Evolutionary conservation across 2,329 filamentous ascomycete genomes (phyloP), one percentile per base, ranked within the genome.

Genomic region (Claviceps sp.): DNA sequence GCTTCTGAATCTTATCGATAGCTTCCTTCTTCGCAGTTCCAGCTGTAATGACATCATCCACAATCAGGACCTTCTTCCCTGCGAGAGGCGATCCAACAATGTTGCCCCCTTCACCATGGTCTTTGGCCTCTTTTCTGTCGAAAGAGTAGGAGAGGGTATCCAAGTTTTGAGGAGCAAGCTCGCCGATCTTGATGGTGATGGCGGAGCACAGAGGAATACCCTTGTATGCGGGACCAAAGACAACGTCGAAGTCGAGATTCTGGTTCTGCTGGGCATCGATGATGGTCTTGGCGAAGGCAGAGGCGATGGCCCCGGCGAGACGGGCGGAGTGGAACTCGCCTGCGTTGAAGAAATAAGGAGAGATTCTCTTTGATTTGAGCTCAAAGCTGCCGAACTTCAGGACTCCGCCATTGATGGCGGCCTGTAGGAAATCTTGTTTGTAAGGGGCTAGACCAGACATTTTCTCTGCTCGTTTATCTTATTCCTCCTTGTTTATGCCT

Each of bases 311-410:
- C 56, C 78, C 79, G 57, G 94, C 81, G 34, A 95, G 79, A 56
- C 83, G 77, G 22, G 85, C 85, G 50, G 83, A 84, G 75, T 93
- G 88, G 71, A 97, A 94, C 62, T 87, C 81, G 55, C 90, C 89
- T 47, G 90, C 89, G 70, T 95, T 96, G 82, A 97, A 95, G 76
- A 97, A 97, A 78, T 97, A 97, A 43, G 93, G 93, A 13, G 89
- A 95, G 61, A 76, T 76, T 63, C 91, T 87, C 70, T 88, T 87
- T 51, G 90, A 96, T 73, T 98, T 98, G 65, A 98, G 81, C 61
- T 85, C 86, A 72, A 88, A 93, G 65, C 77, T 82, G 67, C 88
- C 88, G 67, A 93, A 93, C 63, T 83, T 86, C 59, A 93, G 79
- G 61, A 87, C 82, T 56, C 78, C 77, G 61, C 82, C 82, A 22